phyloP scores from a whole-genome alignment of 169 alveolate genomes.

The Babesia ovis region DNA sequence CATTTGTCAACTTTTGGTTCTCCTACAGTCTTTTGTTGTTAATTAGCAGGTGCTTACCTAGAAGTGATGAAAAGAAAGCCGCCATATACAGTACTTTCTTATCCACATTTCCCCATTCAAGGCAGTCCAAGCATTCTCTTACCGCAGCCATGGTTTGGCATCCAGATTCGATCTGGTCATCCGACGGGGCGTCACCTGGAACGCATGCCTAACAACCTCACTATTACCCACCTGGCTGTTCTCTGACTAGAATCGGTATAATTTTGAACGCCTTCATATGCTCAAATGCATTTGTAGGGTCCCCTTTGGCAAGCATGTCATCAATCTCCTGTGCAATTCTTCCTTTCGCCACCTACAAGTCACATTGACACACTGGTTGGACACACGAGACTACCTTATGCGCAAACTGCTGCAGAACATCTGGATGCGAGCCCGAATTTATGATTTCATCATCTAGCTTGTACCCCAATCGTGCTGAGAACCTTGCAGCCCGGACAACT shows the following conservation, averaged over 20 bases:
- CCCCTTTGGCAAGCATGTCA: conserved; percentile 54
- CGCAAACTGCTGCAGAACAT: conserved; percentile 31
- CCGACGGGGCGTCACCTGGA: conserved; percentile 35
- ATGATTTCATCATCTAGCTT: conserved; percentile 31
- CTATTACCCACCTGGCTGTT: neutral
- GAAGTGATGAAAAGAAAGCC: conserved; percentile 50
- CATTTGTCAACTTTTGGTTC: conserved; percentile 34
- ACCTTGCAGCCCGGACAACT: conserved; percentile 94
- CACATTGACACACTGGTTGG: neutral
- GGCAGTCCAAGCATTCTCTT: conserved; percentile 7
- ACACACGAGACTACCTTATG: conserved; percentile 36
- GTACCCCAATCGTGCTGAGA: conserved; percentile 68
- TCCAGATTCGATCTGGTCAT: conserved; percentile 23
- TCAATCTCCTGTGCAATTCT: conserved; percentile 67
- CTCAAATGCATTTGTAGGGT: conserved; percentile 40
- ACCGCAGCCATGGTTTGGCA: conserved; percentile 44
- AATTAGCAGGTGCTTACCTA: conserved; percentile 3
- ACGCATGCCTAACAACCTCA: neutral
- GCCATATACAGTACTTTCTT: conserved; percentile 22
- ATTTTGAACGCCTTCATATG: conserved; percentile 20
- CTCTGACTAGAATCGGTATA: conserved; percentile 32
- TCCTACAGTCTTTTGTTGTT: neutral
- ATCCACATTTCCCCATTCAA: conserved; percentile 14
- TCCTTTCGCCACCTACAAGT: conserved; percentile 51
- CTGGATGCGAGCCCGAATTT: conserved; percentile 31